Conservation (phyloP, 164 flowering plant genomes). For the Liriodendron chinense region DNA sequence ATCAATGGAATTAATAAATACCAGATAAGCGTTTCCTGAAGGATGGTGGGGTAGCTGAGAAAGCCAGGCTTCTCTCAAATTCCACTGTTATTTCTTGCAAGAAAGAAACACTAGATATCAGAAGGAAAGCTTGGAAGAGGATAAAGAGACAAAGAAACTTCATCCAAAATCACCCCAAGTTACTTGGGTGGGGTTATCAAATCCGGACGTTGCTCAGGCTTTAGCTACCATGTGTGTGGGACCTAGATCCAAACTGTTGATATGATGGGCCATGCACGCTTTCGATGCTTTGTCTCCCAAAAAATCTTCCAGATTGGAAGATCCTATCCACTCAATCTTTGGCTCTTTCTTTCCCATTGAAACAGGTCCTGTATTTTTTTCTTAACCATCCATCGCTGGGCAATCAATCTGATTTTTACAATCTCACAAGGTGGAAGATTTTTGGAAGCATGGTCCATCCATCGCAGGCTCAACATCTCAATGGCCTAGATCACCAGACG, state of each 20-base stretch:
- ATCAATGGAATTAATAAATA: neutral
- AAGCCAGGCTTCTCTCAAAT: conserved; percentile 7
- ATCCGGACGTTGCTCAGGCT: neutral
- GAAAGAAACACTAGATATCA: conserved; percentile 4
- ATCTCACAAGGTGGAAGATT: too few species aligned
- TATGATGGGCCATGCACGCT: neutral
- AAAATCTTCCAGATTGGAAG: neutral
- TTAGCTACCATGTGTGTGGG: neutral
- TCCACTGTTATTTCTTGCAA: conserved; percentile 6
- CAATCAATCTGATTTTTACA: neutral
- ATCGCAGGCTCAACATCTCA: neutral
- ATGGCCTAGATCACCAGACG: neutral
- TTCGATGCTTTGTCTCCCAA: neutral
- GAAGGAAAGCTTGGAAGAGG: conserved; percentile 5
- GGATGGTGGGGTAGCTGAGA: conserved; percentile 11
- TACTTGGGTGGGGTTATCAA: neutral
- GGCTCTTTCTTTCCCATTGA: neutral
- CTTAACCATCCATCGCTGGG: neutral
- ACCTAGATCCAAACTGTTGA: neutral
- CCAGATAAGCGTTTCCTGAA: conserved; percentile 17
- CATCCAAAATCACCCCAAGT: neutral
- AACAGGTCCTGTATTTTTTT: neutral
- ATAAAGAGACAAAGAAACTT: neutral
- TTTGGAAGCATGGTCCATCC: neutral
- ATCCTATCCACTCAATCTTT: neutral